Conservation (phyloP, 2,329 filamentous ascomycete genomes). For the Cordyceps javanica region DNA sequence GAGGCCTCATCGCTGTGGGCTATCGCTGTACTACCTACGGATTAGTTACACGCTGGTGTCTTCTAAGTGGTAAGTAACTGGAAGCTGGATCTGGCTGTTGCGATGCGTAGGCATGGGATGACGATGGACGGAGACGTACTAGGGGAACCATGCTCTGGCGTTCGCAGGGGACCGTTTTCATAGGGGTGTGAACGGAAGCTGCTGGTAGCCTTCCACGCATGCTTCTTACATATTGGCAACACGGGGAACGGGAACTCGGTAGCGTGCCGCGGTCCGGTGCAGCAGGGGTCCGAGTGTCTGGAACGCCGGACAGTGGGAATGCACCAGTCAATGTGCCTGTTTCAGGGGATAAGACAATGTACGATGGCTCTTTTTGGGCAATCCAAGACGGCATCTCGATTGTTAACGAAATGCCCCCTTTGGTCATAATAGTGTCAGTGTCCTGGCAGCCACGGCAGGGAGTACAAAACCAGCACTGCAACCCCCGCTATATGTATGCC, state of each 20-base stretch:
- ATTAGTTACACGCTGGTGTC: no score
- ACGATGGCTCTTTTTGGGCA: neutral
- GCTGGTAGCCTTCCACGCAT: no score
- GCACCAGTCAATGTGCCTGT: neutral
- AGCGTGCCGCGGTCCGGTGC: neutral
- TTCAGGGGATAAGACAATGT: neutral
- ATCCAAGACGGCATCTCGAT: neutral
- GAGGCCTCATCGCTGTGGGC: no score
- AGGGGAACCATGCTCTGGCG: neutral
- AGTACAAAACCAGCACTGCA: neutral
- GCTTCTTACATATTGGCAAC: no score
- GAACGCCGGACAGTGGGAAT: neutral
- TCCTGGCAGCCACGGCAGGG: neutral
- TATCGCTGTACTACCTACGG: no score
- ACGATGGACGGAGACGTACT: neutral
- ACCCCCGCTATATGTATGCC: neutral
- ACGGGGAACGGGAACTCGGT: neutral
- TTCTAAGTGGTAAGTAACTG: no score
- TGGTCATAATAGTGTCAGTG: neutral
- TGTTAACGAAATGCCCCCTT: neutral
- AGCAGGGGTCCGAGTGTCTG: neutral
- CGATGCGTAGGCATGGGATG: neutral
- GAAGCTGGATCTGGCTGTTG: neutral
- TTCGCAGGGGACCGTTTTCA: no score
- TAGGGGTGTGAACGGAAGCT: no score